Evolutionary conservation across 768 basidiomycete species (phyloP).

Genomic region (Amanita jacksonii): DNA sequence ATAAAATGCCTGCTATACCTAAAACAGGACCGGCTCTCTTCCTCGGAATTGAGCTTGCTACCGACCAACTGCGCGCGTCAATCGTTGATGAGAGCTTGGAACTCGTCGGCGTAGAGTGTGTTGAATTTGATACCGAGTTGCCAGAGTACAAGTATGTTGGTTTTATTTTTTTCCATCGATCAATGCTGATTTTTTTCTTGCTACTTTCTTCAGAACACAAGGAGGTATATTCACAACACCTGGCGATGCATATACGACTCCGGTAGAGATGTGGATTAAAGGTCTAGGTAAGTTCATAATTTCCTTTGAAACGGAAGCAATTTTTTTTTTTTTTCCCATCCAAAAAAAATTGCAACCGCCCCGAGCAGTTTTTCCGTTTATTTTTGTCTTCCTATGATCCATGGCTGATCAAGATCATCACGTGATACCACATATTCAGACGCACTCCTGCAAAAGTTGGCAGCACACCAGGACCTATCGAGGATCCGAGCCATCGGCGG

Average conservation of each 20-base stretch:
- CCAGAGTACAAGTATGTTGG: conserved; percentile 64
- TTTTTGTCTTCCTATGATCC: conserved; percentile 20
- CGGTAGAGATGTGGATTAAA: conserved; percentile 88
- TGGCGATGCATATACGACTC: conserved; percentile 80
- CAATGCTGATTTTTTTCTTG: conserved; percentile 9
- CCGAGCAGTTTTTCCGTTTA: conserved; percentile 16
- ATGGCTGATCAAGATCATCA: conserved; percentile 21
- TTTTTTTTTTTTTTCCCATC: conserved; percentile 30
- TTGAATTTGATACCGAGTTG: conserved; percentile 77
- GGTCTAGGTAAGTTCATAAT: conserved; percentile 53
- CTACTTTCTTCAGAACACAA: conserved; percentile 47
- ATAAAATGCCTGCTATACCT: conserved; percentile 34
- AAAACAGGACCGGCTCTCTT: conserved; percentile 50
- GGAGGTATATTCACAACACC: conserved; percentile 83
- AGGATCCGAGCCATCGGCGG: conserved; percentile 73
- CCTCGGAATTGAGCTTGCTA: conserved; percentile 78
- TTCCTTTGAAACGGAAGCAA: conserved; percentile 46
- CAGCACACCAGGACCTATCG: conserved; percentile 57
- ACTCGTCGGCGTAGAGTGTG: conserved; percentile 70
- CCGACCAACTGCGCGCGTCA: conserved; percentile 75
- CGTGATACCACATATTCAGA: conserved; percentile 33
- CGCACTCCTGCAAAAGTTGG: conserved; percentile 64
- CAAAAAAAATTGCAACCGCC: no score
- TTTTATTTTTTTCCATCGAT: conserved; percentile 9
- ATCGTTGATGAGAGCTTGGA: conserved; percentile 79